These are phyloP conservation scores for Aureobasidium melanogenum DNA, from an alignment of 2,329 filamentous ascomycete genomes.

Conservation along the genomic window DNA sequence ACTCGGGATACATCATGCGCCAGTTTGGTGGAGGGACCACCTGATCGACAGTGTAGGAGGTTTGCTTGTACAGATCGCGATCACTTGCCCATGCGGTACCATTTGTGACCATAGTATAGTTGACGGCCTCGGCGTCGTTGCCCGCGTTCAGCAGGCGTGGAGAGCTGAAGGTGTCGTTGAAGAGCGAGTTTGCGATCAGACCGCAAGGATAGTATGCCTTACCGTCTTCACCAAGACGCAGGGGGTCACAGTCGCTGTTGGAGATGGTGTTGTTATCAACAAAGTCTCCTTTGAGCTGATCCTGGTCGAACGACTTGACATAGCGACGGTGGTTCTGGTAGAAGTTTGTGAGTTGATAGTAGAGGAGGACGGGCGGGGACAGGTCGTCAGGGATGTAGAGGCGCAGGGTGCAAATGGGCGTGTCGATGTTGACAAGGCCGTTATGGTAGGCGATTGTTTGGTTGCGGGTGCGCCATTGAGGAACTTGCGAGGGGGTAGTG, in stretches of 20 bases:
- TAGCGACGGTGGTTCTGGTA: conserved; percentile 98
- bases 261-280: conserved; percentile 53
- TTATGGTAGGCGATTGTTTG: conserved; percentile 18
- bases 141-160: conserved; percentile 53
- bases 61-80: conserved; percentile 64
- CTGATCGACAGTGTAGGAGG: conserved; percentile 54
- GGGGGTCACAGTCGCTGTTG: conserved; percentile 64
- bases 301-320: conserved; percentile 75
- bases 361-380: conserved; percentile 75
- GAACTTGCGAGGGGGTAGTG: conserved; percentile 19
- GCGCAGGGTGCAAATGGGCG: conserved; percentile 57
- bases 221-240: conserved; percentile 38
- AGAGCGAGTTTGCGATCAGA: conserved; percentile 90
- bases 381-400: conserved; percentile 76
- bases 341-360: conserved; percentile 95
- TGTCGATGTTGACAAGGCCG: conserved; percentile 25
- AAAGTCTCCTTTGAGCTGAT: conserved; percentile 69
- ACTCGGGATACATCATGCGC: conserved; percentile 58
- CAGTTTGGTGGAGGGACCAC: conserved; percentile 85
- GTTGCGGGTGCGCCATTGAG: conserved; percentile 20
- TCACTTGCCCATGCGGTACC: conserved; percentile 86
- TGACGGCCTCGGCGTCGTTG: conserved; percentile 30
- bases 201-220: conserved; percentile 90
- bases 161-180: conserved; percentile 80
- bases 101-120: conserved; percentile 67